Percentiles rank a stretch among this genome's conserved stretches.
Conservation (phyloP, 176 grass and related monocot species). For the Saccharum spontaneum region DNA sequence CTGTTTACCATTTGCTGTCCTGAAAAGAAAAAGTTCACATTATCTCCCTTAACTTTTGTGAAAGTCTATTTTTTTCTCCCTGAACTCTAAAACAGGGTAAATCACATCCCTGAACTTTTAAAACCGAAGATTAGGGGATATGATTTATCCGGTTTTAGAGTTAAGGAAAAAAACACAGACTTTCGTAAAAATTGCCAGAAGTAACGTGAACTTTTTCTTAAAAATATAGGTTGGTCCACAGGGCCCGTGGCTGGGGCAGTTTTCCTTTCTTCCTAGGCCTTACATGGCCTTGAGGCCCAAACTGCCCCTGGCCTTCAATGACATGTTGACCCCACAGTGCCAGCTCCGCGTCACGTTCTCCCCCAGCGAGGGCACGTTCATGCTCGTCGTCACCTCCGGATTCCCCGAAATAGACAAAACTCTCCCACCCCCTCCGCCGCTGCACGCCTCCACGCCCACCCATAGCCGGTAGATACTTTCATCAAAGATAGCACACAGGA, state of each 20-base stretch:
- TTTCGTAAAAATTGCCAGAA: too few species aligned
- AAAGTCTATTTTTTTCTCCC: too few species aligned
- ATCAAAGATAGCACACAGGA: not conserved
- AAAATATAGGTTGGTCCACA: not conserved
- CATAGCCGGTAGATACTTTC: not conserved
- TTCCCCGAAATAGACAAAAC: slow-evolving; percentile 8
- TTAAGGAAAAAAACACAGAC: too few species aligned
- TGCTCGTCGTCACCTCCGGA: slow-evolving; percentile 6
- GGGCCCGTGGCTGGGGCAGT: too few species aligned
- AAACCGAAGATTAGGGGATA: too few species aligned
- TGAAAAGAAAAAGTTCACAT: too few species aligned
- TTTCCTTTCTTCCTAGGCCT: not conserved
- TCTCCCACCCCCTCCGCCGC: not conserved
- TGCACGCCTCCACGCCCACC: not conserved
- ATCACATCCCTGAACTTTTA: too few species aligned
- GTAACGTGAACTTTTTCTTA: too few species aligned
- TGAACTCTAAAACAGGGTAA: too few species aligned
- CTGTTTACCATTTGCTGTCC: too few species aligned
- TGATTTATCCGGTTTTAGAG: too few species aligned
- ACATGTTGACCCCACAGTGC: not conserved
- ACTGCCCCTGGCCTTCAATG: not conserved
- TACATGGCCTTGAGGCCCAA: not conserved
- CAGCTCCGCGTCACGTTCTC: slow-evolving; percentile 5
- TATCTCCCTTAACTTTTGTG: too few species aligned
- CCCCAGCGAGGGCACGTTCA: not conserved